Conservation (phyloP, 2,329 filamentous ascomycete species). For the Byssothecium circinans region DNA sequence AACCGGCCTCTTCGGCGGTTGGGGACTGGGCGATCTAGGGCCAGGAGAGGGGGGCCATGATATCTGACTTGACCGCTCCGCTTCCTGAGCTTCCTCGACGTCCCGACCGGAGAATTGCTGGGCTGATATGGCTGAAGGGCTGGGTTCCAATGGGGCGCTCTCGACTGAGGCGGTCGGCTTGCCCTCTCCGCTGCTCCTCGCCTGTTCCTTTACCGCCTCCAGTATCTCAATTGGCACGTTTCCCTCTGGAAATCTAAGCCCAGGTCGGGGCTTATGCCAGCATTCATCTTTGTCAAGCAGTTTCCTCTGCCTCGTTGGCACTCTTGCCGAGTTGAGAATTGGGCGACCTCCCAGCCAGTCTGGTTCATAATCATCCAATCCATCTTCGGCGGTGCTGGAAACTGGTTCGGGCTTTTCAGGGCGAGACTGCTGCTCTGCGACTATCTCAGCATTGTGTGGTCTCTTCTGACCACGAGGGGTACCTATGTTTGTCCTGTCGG, state of each 20-base stretch:
- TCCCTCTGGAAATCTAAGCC: slow-evolving; percentile 35
- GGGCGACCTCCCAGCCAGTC: slow-evolving; percentile 2
- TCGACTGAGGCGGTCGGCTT: not conserved
- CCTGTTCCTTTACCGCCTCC: slow-evolving; percentile 11
- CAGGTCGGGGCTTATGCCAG: slow-evolving; percentile 36
- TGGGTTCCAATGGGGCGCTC: not conserved
- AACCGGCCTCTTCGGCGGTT: not conserved
- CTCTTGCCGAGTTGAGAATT: slow-evolving; percentile 2
- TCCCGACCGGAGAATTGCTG: not conserved
- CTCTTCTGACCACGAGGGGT: too few relatives aligned
- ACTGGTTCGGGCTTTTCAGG: not conserved
- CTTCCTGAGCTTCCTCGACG: slow-evolving; percentile 3
- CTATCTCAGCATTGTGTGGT: not conserved
- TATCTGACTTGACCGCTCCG: slow-evolving; percentile 13
- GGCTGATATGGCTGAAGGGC: not conserved
- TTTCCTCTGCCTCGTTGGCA: not conserved
- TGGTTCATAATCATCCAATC: not conserved
- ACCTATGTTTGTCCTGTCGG: too few relatives aligned
- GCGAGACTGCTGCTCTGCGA: not conserved
- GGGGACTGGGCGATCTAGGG: slow-evolving; percentile 10
- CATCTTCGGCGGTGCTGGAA: not conserved
- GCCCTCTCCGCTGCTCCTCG: not conserved
- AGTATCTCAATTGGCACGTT: slow-evolving; percentile 45
- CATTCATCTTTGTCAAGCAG: slow-evolving; percentile 1
- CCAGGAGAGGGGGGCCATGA: slow-evolving; percentile 25